phyloP scores from a whole-genome alignment of 2,329 filamentous ascomycete species.

The Sphaerulina vaccinii region DNA sequence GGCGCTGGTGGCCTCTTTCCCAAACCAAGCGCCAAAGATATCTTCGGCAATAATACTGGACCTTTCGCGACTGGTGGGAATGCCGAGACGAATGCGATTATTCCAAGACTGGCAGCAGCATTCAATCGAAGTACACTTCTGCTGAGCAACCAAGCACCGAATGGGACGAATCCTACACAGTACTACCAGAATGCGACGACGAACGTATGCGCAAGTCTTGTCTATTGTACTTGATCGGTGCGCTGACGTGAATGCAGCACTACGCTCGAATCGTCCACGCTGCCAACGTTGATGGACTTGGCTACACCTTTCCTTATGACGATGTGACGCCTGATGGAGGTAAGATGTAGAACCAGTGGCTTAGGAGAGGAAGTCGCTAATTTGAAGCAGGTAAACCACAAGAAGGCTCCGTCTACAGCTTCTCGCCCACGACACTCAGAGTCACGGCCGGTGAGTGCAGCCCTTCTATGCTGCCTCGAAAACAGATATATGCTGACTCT shows the following conservation, averaged over 20 bases:
- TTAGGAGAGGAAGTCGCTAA: slow-evolving; percentile 37
- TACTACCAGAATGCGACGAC: slow-evolving; percentile 34
- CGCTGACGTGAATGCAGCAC: slow-evolving; percentile 28
- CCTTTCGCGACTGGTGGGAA: slow-evolving; percentile 54
- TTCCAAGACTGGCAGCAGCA: slow-evolving; percentile 71
- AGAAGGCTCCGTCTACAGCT: slow-evolving; percentile 36
- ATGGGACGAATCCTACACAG: slow-evolving; percentile 32
- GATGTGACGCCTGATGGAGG: slow-evolving; percentile 61
- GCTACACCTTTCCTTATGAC: slow-evolving; percentile 68
- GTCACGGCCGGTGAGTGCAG: slow-evolving; percentile 36
- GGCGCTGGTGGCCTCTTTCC: slow-evolving; percentile 52
- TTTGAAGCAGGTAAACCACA: slow-evolving; percentile 25
- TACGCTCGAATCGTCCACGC: slow-evolving; percentile 38
- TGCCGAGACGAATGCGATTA: slow-evolving; percentile 56
- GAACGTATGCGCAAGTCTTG: slow-evolving; percentile 29
- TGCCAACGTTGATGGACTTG: slow-evolving; percentile 56
- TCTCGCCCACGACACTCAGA: slow-evolving; percentile 28
- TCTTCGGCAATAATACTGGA: slow-evolving; percentile 65
- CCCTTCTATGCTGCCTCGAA: too few species aligned
- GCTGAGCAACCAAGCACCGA: slow-evolving; percentile 39
- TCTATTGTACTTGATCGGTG: slow-evolving; percentile 1
- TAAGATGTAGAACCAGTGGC: slow-evolving; percentile 24
- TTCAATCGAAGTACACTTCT: slow-evolving; percentile 73
- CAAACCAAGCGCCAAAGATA: slow-evolving; percentile 60
- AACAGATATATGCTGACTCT: too few species aligned